Percentiles rank a stretch among this genome's conserved stretches.
phyloP scores from a whole-genome alignment of 176 grass and related monocot genomes.

The Bolboschoenus planiculmis region DNA sequence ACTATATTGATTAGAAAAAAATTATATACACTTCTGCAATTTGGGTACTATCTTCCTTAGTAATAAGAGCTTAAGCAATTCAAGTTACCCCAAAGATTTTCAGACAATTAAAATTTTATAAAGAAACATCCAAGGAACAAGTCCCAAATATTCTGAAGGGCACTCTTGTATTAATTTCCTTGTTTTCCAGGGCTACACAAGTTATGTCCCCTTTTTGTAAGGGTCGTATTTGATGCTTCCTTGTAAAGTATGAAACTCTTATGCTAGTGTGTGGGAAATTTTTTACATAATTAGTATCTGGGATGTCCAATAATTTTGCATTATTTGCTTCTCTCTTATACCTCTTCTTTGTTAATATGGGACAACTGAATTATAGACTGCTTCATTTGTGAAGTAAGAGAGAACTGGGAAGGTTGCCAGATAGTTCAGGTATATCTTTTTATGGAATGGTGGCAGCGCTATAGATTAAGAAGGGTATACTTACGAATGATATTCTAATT shows the following conservation, averaged over 20 bases:
- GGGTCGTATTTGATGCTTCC: neutral
- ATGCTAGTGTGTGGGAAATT: neutral
- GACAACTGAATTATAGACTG: neutral
- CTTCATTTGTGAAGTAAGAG: neutral
- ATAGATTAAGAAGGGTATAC: neutral
- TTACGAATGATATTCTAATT: neutral
- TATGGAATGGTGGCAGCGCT: neutral
- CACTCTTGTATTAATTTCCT: neutral
- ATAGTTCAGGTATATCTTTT: neutral
- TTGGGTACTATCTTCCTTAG: slow-evolving; percentile 7
- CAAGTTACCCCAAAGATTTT: neutral
- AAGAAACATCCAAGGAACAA: neutral
- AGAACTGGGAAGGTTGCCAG: neutral
- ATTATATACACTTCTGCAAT: slow-evolving; percentile 3
- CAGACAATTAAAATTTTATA: neutral
- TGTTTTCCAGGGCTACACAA: neutral
- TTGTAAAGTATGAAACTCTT: neutral
- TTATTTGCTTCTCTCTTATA: neutral
- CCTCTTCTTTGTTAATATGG: neutral
- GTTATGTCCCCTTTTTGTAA: neutral
- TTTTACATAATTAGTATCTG: neutral
- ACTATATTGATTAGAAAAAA: neutral
- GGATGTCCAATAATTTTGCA: neutral
- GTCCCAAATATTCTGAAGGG: neutral
- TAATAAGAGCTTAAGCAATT: neutral